Evolutionary conservation across 371 early-diverging fungal species (phyloP), one percentile per base, ranked within the genome.

Genomic region (Rhizomucor pusillus): DNA sequence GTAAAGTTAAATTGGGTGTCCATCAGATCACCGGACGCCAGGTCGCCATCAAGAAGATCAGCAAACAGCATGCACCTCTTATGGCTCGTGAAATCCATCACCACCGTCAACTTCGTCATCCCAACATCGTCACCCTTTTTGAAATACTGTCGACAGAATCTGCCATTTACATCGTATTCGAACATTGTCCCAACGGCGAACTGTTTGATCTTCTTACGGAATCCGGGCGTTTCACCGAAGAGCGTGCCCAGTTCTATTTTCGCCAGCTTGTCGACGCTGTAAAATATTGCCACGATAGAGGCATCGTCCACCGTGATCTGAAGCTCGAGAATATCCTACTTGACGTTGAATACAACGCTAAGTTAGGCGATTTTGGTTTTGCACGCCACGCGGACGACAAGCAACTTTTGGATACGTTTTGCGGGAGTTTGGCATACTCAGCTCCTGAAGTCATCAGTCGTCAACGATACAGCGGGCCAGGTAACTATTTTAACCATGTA

Each of bases 281-380:
- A 36, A 75, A 76, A 19, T 84, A 89, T 62, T 91, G 91, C 59
- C 93, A 93, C 65, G 71, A 75, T 14, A 83, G 78, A 55, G 80
- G 83, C 54, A 83, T 93, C 59, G 89, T 90, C 33, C 93, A 93
- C 60, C 73, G 90, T 44, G 93, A 93, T 67, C 75, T 93, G 54
- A 93, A 93, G 62, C 77, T 93, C 22, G 92, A 93, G 66, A 93
- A 93, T 66, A 85, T 93, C 43, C 65, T 93, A 35, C 70, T 93
- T 41, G 90, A 87, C 58, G 66, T 79, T 25, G 77, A 90, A 47
- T 69, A 86, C 57, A 80, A 86, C 50, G 80, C 89, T 60, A 94
- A 93, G 64, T 71, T 94, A 39, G 87, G 88, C 47, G 95, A 94
- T 72, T 93, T 94, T 79, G 95, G 95, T 18, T 92, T 94, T 75